These are phyloP conservation scores for Saccharomycopsis babjevae DNA, from an alignment of 805 yeast species.

Conservation along the genomic window DNA sequence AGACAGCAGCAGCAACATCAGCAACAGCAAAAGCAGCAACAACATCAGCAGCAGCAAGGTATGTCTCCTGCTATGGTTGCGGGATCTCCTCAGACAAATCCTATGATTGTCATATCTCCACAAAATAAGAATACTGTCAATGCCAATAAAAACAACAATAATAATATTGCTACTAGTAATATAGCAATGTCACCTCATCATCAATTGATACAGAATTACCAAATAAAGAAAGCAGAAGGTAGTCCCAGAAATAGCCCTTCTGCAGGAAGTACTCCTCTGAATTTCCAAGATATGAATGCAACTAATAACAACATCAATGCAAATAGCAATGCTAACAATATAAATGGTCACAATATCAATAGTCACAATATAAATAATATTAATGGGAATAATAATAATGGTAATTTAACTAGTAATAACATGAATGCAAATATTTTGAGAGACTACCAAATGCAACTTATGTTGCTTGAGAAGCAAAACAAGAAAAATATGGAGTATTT, in stretches of 20 bases:
- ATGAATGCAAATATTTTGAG: conserved; percentile 40
- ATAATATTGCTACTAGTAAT: background rate
- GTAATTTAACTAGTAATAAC: conserved; percentile 25
- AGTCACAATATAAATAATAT: background rate
- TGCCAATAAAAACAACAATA: background rate
- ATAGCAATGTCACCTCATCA: conserved; percentile 22
- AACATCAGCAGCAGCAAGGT: background rate
- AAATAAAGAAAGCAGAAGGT: conserved; percentile 8
- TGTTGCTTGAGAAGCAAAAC: conserved; percentile 67
- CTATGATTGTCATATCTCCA: conserved; percentile 5
- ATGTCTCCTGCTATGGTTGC: conserved; percentile 3
- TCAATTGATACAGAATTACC: background rate
- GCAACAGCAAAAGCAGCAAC: conserved; percentile 1
- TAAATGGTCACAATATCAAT: background rate
- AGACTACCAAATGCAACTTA: conserved; percentile 73
- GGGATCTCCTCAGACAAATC: conserved; percentile 19
- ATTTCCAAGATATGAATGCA: background rate
- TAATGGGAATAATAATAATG: background rate
- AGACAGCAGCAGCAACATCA: conserved; percentile 5
- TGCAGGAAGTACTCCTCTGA: background rate
- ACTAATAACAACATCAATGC: conserved; percentile 22
- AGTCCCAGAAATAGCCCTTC: conserved; percentile 9
- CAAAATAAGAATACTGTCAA: background rate
- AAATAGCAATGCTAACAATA: background rate
- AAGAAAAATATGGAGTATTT: conserved; percentile 46